Evolutionary conservation across 2,329 filamentous ascomycete genomes (phyloP).

Genomic region (Hypocreales sp.): DNA sequence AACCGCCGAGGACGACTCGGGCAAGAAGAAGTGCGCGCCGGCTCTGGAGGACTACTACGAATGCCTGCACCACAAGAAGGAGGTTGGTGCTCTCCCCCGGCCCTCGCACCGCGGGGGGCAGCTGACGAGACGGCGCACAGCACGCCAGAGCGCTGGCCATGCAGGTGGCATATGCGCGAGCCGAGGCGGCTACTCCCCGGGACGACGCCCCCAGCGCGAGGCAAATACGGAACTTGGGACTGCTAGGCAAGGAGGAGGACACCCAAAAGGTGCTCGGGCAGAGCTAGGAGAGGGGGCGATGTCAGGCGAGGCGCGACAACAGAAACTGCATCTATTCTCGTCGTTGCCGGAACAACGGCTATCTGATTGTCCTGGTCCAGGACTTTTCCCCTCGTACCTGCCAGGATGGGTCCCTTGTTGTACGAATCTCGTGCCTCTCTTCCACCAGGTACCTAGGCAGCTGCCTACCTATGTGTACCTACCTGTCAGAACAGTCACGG

Average conservation of each 20-base stretch:
- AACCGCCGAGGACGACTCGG: constrained; percentile 56
- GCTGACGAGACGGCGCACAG: too few relatives aligned
- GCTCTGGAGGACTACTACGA: constrained; percentile 95
- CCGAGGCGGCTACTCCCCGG: constrained; percentile 57
- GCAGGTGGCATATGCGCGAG: constrained; percentile 73
- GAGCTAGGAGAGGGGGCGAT: constrained; percentile 7
- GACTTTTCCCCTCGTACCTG: too few relatives aligned
- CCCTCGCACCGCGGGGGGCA: too few relatives aligned
- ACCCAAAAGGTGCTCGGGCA: constrained; percentile 41
- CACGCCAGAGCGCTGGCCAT: constrained; percentile 62
- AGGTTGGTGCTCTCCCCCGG: constrained; percentile 51
- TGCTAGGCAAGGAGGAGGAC: constrained; percentile 74
- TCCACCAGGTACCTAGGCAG: too few relatives aligned
- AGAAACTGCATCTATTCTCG: too few relatives aligned
- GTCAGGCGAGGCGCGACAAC: too few relatives aligned
- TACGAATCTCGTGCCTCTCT: too few relatives aligned
- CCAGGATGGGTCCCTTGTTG: too few relatives aligned
- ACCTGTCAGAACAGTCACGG: too few relatives aligned
- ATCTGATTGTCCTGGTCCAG: too few relatives aligned
- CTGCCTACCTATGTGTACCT: too few relatives aligned
- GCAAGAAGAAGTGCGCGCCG: constrained; percentile 76
- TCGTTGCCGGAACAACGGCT: too few relatives aligned
- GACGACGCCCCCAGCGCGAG: constrained; percentile 71
- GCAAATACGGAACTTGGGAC: constrained; percentile 73
- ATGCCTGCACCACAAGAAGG: constrained; percentile 97